A percentile compares a stretch with the other conserved stretches of the same genome.
Evolutionary conservation across 768 basidiomycete genomes (phyloP).

Genomic region (Pisolithus albus): DNA sequence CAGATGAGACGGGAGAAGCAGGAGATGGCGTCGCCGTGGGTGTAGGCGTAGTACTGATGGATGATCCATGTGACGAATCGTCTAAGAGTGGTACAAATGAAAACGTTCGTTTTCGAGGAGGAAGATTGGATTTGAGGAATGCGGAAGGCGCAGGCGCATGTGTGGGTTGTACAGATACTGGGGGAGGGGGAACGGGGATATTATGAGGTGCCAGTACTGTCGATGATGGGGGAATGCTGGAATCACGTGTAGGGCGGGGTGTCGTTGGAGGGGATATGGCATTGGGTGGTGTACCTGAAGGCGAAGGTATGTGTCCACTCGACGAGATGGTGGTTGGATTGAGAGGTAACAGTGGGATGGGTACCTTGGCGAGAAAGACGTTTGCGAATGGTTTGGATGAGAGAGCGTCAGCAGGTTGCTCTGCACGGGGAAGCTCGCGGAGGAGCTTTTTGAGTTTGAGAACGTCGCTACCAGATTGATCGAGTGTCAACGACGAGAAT

Average conservation of each 20-base stretch:
- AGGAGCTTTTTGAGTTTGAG: slow-evolving; percentile 68
- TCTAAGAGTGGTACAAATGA: slow-evolving; percentile 6
- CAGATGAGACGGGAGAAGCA: neutral
- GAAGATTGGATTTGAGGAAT: slow-evolving; percentile 1
- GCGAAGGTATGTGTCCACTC: neutral
- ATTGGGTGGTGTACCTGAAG: neutral
- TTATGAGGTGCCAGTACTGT: slow-evolving; percentile 3
- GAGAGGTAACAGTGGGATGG: slow-evolving; percentile 58
- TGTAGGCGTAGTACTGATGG: neutral
- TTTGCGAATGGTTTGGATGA: slow-evolving; percentile 35
- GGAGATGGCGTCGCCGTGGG: neutral
- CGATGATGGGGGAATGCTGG: no score
- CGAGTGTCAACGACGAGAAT: neutral
- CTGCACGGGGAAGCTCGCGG: slow-evolving; percentile 52
- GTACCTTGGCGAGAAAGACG: slow-evolving; percentile 46
- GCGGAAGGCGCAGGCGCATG: neutral
- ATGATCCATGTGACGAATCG: neutral
- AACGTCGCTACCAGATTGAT: slow-evolving; percentile 39
- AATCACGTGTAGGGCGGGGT: neutral
- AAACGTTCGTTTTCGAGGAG: slow-evolving; percentile 8
- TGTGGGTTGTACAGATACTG: neutral
- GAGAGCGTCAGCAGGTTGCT: slow-evolving; percentile 40
- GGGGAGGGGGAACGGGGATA: slow-evolving; percentile 9
- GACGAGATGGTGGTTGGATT: slow-evolving; percentile 20
- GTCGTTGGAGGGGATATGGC: neutral